Evolutionary conservation across 148 eudicot species (phyloP).

Genomic region (Chenopodium quinoa): DNA sequence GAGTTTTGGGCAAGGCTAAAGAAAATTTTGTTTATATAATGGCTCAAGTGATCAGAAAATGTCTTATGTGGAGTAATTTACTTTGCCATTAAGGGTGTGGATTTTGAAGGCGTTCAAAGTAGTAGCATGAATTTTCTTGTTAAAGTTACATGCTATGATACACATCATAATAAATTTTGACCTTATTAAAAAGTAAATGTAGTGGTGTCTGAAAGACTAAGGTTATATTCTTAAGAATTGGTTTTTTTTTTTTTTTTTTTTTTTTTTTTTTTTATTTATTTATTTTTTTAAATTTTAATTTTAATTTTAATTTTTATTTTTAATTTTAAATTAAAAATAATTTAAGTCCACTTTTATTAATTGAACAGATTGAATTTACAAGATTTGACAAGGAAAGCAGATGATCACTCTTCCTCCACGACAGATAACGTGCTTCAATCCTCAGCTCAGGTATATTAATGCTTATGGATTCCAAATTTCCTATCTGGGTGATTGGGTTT

Average conservation of each 20-base stretch:
- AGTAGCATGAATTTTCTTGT: too few relatives aligned
- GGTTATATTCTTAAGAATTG: not conserved
- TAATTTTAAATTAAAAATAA: too few relatives aligned
- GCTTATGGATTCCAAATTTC: not conserved
- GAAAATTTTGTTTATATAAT: not conserved
- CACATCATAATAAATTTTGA: not conserved
- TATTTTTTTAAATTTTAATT: too few relatives aligned
- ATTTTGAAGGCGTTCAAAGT: too few relatives aligned
- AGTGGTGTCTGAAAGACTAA: not conserved
- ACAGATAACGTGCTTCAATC: constrained; percentile 28
- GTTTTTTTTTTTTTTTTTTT: constrained; percentile 1
- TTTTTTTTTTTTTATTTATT: too few relatives aligned
- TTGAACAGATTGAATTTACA: constrained; percentile 32
- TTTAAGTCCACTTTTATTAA: too few relatives aligned
- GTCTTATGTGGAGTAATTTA: not conserved
- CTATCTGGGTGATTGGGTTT: not conserved
- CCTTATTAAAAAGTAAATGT: not conserved
- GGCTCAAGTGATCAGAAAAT: too few relatives aligned
- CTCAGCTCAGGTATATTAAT: constrained; percentile 32
- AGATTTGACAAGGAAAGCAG: constrained; percentile 32
- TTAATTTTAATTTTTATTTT: too few relatives aligned
- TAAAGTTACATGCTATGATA: too few relatives aligned
- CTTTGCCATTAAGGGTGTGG: too few relatives aligned
- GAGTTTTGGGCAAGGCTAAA: not conserved
- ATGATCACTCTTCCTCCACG: constrained; percentile 20